Base-by-base conservation (phyloP, 2,329 filamentous ascomycete species). In the Calonectria hongkongensis region DNA sequence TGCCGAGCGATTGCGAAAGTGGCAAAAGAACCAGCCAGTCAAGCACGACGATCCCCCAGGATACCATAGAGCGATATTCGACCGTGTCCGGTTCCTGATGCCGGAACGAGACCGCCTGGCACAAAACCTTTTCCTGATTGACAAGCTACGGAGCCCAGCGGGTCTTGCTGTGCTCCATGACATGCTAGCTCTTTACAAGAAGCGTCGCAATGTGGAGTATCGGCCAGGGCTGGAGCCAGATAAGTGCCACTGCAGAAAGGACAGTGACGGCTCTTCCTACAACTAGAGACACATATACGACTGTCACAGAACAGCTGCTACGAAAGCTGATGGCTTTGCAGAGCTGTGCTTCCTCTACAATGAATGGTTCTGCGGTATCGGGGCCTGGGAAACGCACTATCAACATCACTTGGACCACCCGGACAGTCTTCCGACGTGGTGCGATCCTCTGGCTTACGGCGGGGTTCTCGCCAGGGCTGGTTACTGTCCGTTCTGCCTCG, bases 171-270 rank as follows among this genome's bases (percentile, higher is more conserved):
- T 47, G 25, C 58, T 63, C 41, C 16, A 18, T 21, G 58, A 63
- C 15, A 63, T 63, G 39, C 13, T 63, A 25, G 58, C 41, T 63
- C 58, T 63, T 47, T 63, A 47, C n/a, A 15, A 63, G 58, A 63
- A 47, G 25, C 25, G 15, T n/a, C 30, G 36, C n/a, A 47, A 47
- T 5, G 39, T 63, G 25, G 41, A 47, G 41, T 63, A 47, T 33
- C 41, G 41, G 58, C 58, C 36, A 47, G 58, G 58, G 25, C 15
- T 63, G 15, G 58, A 63, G 58, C 41, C 36, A 10, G n/a, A 63
- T n/a, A 47, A 28, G 41, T 63, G 58, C 41, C 13, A 30, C 25
- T 64, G 60, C 18, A 9, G 27, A 15, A 47, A 64, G 18, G 16
- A 16, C 27, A 64, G 33, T 15, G 15, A 28, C 18, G 16, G 60